Base-by-base conservation (phyloP, 352 stramenopile species). In the Globisporangium yorkense region DNA sequence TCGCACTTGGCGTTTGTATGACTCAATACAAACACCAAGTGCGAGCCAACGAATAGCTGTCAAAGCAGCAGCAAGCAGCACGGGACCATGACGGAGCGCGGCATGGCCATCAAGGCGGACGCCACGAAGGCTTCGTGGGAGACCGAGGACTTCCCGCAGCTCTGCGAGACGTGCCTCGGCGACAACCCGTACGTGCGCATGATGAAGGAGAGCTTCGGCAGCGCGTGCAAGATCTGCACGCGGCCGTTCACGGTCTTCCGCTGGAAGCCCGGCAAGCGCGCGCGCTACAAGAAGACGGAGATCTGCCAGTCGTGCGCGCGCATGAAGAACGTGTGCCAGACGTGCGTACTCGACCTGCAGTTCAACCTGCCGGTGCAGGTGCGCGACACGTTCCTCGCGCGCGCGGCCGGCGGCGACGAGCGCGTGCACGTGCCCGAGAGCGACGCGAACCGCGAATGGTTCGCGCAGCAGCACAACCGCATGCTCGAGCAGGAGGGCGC, bases 181-280 rank as follows among this genome's bases (percentile, higher is more conserved):
- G 96, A 99, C 67, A 99, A 99, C 65, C 96, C 97, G 50, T 99
- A 99, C 78, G 92, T 99, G 57, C 94, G 97, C 56, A 99, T 99
- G 97, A 99, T 98, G 66, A 98, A 98, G 66, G 92, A 99, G 73
- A 63, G 83, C 10, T 91, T 93, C 62, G 97, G 96, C 39, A 98
- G 97, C 64, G 93, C 96, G 39, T 99, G 97, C 78, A 98, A 99
- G 88, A 98, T 99, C 62, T 99, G 97, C 70, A 89, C 96, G 37
- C 88, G 93, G 12, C 97, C 97, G 15, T 99, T 99, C 77, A 99
- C 96, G 35, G 93, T 98, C 48, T 99, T 99, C 79, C 90, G 94
- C 56, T 99, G 96, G 96, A 98, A 99, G 70, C 96, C 97, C 12
- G 97, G 97, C 55, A 98, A 97, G 41, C 92, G 97, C 50, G 96